Percentiles rank a stretch among this genome's conserved stretches.
These are phyloP conservation scores for Pyricularia pennisetigena DNA, from an alignment of 2,329 filamentous ascomycete species.

Conservation along the genomic window DNA sequence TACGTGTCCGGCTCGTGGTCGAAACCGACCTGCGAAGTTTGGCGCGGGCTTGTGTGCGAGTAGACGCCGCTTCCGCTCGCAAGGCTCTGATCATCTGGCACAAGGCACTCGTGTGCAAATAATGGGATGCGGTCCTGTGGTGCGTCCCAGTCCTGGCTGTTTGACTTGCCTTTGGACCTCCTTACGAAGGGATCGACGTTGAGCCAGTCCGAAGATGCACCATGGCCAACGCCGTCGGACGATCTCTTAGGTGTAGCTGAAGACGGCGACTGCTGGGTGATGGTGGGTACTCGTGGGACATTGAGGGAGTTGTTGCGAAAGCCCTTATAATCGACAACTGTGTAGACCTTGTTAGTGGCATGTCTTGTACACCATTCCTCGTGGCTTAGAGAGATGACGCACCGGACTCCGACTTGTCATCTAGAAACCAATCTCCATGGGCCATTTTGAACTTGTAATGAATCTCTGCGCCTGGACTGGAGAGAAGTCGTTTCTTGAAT, in stretches of 20 bases:
- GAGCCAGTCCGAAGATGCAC: constrained; percentile 1
- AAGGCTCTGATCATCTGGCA: constrained; percentile 15
- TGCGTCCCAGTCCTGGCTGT: constrained; percentile 1
- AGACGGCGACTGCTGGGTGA: background rate
- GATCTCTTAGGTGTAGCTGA: background rate
- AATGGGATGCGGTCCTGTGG: constrained; percentile 5
- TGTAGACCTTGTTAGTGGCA: background rate
- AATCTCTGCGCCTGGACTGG: constrained; percentile 47
- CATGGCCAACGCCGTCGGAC: background rate
- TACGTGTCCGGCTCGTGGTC: constrained; percentile 16
- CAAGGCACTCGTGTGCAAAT: constrained; percentile 10
- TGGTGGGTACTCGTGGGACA: constrained; percentile 9
- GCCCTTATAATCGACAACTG: constrained; percentile 31
- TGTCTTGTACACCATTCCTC: background rate
- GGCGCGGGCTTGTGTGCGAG: constrained; percentile 3
- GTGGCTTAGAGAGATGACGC: constrained; percentile 14
- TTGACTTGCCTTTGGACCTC: background rate
- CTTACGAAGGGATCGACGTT: background rate
- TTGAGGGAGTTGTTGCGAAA: constrained; percentile 38
- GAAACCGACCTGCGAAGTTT: constrained; percentile 2
- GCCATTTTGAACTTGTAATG: constrained; percentile 70
- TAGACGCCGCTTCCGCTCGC: constrained; percentile 8
- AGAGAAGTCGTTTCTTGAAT: constrained; percentile 47
- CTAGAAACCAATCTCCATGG: constrained; percentile 54
- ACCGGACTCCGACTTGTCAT: constrained; percentile 53